Evolutionary conservation across 108 stramenopile genomes (phyloP).

Genomic region (Seminavis robusta): DNA sequence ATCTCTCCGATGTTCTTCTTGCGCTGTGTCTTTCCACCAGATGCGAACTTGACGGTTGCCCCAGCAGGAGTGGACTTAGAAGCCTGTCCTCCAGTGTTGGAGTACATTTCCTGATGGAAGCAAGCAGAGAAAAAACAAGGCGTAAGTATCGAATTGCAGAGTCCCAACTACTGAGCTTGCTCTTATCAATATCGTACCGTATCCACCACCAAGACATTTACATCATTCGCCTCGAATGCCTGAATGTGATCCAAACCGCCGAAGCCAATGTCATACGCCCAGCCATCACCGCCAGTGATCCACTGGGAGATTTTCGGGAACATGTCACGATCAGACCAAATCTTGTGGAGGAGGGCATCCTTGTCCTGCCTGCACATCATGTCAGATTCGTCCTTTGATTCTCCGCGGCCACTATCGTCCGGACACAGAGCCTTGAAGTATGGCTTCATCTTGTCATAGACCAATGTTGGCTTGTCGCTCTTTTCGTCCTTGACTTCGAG

Average conservation of each 20-base stretch:
- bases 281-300: slow-evolving; percentile 69
- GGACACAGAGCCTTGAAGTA: slow-evolving; percentile 34
- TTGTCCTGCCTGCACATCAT: too few relatives aligned
- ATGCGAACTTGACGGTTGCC: slow-evolving; percentile 52
- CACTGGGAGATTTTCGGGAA: slow-evolving; percentile 61
- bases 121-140: too few relatives aligned
- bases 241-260: slow-evolving; percentile 59
- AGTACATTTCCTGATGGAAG: slow-evolving; percentile 72
- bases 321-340: slow-evolving; percentile 66
- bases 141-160: too few relatives aligned
- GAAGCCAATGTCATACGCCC: slow-evolving; percentile 69
- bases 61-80: slow-evolving; percentile 60
- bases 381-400: too few relatives aligned
- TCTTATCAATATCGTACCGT: too few relatives aligned
- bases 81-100: slow-evolving; percentile 51
- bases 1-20: slow-evolving; percentile 63
- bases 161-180: too few relatives aligned
- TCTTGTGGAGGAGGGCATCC: slow-evolving; percentile 14
- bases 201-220: slow-evolving; percentile 61
- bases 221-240: slow-evolving; percentile 62
- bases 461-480: slow-evolving; percentile 41
- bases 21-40: slow-evolving; percentile 48
- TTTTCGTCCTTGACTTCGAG: slow-evolving; percentile 50
- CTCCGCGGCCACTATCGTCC: too few relatives aligned
- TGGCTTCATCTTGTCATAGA: slow-evolving; percentile 64